Base-by-base conservation (phyloP, 225 moss, liverwort and hornwort species). In the Sphagnum contortum region DNA sequence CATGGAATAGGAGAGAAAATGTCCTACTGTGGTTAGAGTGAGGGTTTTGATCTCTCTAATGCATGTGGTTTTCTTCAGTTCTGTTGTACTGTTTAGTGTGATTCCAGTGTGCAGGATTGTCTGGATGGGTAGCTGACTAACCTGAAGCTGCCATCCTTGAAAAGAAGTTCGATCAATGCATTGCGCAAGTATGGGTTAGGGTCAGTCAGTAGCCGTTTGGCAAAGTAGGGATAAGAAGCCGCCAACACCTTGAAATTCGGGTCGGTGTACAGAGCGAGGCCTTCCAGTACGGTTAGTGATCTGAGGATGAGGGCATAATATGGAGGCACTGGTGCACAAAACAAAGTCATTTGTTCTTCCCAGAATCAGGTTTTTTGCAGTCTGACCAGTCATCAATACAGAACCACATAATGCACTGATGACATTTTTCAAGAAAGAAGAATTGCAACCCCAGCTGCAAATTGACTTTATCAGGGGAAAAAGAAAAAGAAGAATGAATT, bases 221-320 rank as follows among this genome's bases (percentile, higher is more conserved):
- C 96, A 67, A 96, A 96, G 71, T 96, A 96, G 3, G 96, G 92
- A 72, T 92, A 96, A 12, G 96, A 92, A 52, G 92, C 92, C 63
- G 90, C 96, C 54, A 92, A 85, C 46, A 96, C 92, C 80, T 96
- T 92, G 57, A 83, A 96, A 69, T 87, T 82, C 10, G 96, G 96
- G 73, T 92, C 88, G n/a, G 92, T 92, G 64, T 78, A 92, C 9
- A 96, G 81, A 10, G 92, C 96, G 55, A 96, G 74, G 49, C 96
- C 90, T 70, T 96, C 96, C 75, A 96, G 72, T 12, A 96, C 92
- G 9, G 96, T 98, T 47, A 98, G 85, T 49, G 96, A 98, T 72
- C 96, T 84, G 69, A 93, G 74, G 48, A 98, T 98, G 55, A 98
- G 89, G 67, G 96, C 96, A 71, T 98, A 98, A 66, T 98, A 98